Percentiles rank a stretch among this genome's conserved stretches.
Conservation (phyloP, 2,329 filamentous ascomycete genomes). For the Westerdykella sp. region DNA sequence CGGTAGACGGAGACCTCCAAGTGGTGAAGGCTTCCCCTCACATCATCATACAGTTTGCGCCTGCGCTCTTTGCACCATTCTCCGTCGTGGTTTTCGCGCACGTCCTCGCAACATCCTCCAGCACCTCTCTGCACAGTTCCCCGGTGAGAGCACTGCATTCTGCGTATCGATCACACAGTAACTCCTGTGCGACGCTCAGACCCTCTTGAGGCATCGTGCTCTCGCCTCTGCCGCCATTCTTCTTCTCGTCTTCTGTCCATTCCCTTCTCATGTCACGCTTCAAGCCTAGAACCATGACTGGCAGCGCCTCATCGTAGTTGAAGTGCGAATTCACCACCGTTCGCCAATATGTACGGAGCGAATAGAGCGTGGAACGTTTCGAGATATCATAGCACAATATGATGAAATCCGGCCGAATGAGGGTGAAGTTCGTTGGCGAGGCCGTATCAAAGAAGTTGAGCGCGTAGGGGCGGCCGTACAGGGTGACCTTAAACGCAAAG, state of each 20-base stretch:
- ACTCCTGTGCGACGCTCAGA: conserved; percentile 49
- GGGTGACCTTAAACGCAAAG: conserved; percentile 52
- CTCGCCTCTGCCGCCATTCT: conserved; percentile 29
- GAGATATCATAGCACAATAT: conserved; percentile 56
- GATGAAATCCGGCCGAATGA: conserved; percentile 49
- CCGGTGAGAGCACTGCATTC: conserved; percentile 58
- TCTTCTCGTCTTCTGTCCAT: conserved; percentile 29
- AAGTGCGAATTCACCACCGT: conserved; percentile 46
- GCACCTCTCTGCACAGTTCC: conserved; percentile 52
- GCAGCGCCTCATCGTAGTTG: conserved; percentile 47
- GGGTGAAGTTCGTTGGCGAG: conserved; percentile 52
- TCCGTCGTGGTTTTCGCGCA: conserved; percentile 54
- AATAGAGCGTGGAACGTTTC: conserved; percentile 45
- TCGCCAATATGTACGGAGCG: conserved; percentile 43
- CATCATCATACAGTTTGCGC: conserved; percentile 37
- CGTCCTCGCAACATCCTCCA: conserved; percentile 55
- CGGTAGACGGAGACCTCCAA: too few relatives aligned
- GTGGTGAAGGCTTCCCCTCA: conserved; percentile 10
- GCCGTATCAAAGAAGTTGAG: conserved; percentile 54
- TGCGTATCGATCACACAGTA: conserved; percentile 56
- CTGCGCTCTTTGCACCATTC: conserved; percentile 45
- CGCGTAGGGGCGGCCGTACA: conserved; percentile 51
- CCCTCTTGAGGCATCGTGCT: conserved; percentile 49
- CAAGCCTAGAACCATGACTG: conserved; percentile 54
- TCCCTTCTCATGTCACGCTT: conserved; percentile 52